These are phyloP conservation scores for Cardamine chenopodiifolia DNA, from an alignment of 345 rosid genomes.

Conservation along the genomic window DNA sequence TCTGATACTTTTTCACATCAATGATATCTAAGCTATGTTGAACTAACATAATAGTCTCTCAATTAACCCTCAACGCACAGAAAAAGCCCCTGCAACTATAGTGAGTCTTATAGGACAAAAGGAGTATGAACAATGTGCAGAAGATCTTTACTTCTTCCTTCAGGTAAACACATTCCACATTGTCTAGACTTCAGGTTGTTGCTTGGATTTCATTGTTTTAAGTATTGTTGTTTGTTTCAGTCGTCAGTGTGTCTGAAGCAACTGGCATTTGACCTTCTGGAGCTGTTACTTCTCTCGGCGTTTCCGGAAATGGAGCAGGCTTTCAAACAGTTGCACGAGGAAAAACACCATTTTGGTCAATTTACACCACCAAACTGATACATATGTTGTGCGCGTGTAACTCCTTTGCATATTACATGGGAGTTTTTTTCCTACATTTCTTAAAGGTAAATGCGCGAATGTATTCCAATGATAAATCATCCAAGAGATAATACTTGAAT, in stretches of 20 bases:
- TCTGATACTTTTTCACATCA: neutral
- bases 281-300: slow-evolving; percentile 70
- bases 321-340: slow-evolving; percentile 69
- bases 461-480: slow-evolving; percentile 3
- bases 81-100: slow-evolving; percentile 80
- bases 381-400: slow-evolving; percentile 11
- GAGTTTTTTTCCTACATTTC: slow-evolving; percentile 2
- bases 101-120: slow-evolving; percentile 86
- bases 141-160: slow-evolving; percentile 91
- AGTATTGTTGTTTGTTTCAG: slow-evolving; percentile 50
- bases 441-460: slow-evolving; percentile 4
- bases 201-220: slow-evolving; percentile 11
- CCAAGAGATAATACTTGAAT: neutral
- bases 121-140: slow-evolving; percentile 90
- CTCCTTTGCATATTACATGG: slow-evolving; percentile 12
- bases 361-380: slow-evolving; percentile 46
- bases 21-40: neutral
- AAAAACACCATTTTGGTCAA: slow-evolving; percentile 77
- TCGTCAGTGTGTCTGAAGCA: slow-evolving; percentile 82
- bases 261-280: slow-evolving; percentile 73
- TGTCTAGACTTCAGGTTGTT: slow-evolving; percentile 12
- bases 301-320: slow-evolving; percentile 73
- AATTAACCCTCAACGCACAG: slow-evolving; percentile 44
- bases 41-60: neutral
- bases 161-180: slow-evolving; percentile 59